These are phyloP conservation scores for Gentiana straminea DNA, from an alignment of 257 asterid species.

Conservation along the genomic window DNA sequence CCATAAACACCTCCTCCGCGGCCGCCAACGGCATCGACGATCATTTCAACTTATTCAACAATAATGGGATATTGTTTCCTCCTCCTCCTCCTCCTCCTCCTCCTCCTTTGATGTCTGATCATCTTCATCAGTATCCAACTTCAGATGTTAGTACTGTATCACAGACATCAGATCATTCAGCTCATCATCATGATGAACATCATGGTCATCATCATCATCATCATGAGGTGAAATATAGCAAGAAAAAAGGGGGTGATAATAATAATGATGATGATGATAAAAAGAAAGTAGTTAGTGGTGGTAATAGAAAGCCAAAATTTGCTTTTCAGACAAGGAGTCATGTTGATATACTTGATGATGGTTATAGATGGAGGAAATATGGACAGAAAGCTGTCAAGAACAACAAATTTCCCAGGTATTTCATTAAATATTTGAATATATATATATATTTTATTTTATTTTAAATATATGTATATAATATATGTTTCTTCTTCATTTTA, in stretches of 20 bases:
- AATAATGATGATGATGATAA: conserved; percentile 3
- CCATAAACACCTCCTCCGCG: neutral
- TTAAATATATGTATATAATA: neutral
- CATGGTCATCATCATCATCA: neutral
- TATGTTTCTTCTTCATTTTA: too few species aligned
- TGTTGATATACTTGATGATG: conserved; percentile 38
- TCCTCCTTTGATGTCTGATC: conserved; percentile 5
- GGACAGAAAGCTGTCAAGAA: conserved; percentile 38
- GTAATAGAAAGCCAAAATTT: conserved; percentile 25
- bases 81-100: too few species aligned
- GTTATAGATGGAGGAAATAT: conserved; percentile 38
- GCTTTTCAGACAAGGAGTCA: conserved; percentile 35
- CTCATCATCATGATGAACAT: neutral
- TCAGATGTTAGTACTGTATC: conserved; percentile 10
- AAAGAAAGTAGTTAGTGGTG: conserved; percentile 15
- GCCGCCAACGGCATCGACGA: too few species aligned
- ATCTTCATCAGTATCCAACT: conserved; percentile 9
- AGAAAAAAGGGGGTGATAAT: conserved; percentile 20
- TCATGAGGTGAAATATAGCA: conserved; percentile 15
- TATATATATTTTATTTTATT: neutral
- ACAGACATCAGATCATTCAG: neutral
- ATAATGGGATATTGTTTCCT: conserved; percentile 3
- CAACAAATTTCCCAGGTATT: conserved; percentile 34
- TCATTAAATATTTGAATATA: neutral
- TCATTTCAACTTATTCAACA: neutral